Conservation (phyloP, 352 stramenopile genomes). For the Phytophthora foliorum region DNA sequence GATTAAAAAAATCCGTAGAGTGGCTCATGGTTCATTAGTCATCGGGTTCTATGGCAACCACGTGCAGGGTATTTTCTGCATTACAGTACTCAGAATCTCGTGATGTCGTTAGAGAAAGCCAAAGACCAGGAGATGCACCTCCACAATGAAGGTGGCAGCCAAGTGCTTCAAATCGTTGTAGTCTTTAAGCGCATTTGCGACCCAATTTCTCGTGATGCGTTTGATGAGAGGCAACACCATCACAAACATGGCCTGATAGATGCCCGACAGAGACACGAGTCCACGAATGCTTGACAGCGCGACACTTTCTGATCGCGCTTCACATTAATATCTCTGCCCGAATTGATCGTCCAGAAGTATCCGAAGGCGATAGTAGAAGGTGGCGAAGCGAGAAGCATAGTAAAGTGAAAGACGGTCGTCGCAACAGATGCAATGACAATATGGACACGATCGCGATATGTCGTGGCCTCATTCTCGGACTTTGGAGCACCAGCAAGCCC, state of each 20-base stretch:
- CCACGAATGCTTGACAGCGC: slow-evolving; percentile 31
- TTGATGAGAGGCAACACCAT: slow-evolving; percentile 23
- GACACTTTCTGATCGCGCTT: slow-evolving; percentile 19
- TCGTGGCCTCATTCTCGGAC: no score
- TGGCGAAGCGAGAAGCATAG: slow-evolving; percentile 21
- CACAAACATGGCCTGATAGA: slow-evolving; percentile 26
- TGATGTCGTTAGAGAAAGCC: no score
- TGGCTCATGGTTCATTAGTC: no score
- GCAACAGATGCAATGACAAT: slow-evolving; percentile 17
- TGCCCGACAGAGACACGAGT: slow-evolving; percentile 23
- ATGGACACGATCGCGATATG: slow-evolving; percentile 18
- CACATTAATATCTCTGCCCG: no score
- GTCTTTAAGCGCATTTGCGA: slow-evolving; percentile 27
- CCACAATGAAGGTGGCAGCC: slow-evolving; percentile 50
- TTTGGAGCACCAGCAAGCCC: slow-evolving; percentile 22
- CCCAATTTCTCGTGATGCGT: slow-evolving; percentile 32
- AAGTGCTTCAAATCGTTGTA: slow-evolving; percentile 40
- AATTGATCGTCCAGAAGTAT: no score
- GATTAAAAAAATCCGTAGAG: no score
- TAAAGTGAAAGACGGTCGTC: slow-evolving; percentile 27
- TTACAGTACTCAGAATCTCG: no score
- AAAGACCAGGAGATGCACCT: no score
- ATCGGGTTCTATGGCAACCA: no score
- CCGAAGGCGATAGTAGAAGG: slow-evolving; percentile 22
- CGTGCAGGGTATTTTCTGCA: no score